Evolutionary conservation across 768 basidiomycete genomes (phyloP).

Genomic region (Suillus luteus): DNA sequence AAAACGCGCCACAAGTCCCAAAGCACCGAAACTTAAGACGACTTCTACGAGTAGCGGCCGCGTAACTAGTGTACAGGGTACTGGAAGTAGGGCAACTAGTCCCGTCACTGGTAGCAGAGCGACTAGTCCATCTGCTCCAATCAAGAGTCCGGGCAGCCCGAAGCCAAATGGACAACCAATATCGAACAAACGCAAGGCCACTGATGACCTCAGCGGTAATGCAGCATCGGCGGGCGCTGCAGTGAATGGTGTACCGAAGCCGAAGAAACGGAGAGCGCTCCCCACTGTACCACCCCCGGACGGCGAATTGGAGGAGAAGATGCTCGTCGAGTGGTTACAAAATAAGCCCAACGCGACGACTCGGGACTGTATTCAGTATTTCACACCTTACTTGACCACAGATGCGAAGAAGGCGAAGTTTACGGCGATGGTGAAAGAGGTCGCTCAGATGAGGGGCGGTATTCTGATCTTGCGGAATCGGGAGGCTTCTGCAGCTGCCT

Average conservation of each 20-base stretch:
- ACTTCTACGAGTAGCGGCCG: conserved; percentile 45
- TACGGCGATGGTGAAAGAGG: conserved; percentile 78
- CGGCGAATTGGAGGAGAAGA: conserved; percentile 59
- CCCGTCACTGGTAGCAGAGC: conserved; percentile 43
- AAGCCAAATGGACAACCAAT: conserved; percentile 43
- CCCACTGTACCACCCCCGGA: conserved; percentile 42
- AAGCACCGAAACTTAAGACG: conserved; percentile 58
- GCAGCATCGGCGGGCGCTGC: conserved; percentile 12
- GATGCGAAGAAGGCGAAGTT: conserved; percentile 71
- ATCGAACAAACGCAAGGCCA: conserved; percentile 65
- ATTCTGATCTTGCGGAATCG: conserved; percentile 56
- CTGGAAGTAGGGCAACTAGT: conserved; percentile 54
- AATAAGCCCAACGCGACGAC: conserved; percentile 71
- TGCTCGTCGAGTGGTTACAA: conserved; percentile 78
- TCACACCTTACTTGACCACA: conserved; percentile 73
- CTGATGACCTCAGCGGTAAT: conserved; percentile 36
- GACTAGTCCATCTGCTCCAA: conserved; percentile 32
- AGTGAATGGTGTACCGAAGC: conserved; percentile 38
- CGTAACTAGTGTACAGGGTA: conserved; percentile 48
- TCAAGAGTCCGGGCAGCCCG: conserved; percentile 27
- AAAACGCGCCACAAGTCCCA: conserved; percentile 84
- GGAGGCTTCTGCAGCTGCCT: conserved; percentile 29
- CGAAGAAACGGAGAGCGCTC: conserved; percentile 57
- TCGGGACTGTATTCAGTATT: conserved; percentile 78
- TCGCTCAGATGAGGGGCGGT: conserved; percentile 71